These are phyloP conservation scores for Camellia granthamiana DNA, from an alignment of 148 eudicot species.

Conservation along the genomic window DNA sequence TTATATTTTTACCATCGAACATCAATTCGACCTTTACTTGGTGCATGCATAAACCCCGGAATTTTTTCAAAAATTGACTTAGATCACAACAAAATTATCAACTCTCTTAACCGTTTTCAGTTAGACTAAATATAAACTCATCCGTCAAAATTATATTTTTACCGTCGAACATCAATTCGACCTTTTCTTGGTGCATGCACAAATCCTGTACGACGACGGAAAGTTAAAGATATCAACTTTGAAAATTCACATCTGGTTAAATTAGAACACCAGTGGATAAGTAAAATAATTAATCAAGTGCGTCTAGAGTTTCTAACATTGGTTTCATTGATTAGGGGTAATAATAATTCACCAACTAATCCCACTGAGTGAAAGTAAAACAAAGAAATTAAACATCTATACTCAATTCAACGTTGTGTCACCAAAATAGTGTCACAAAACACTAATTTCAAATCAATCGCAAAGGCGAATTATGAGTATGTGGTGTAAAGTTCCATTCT, in stretches of 20 bases:
- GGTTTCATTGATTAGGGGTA: background rate
- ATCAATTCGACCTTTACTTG: too few species aligned
- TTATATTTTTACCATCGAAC: too few species aligned
- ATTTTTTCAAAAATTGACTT: too few species aligned
- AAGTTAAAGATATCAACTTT: background rate
- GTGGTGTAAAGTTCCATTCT: too few species aligned
- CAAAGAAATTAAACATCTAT: background rate
- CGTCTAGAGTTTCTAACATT: background rate
- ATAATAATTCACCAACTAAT: constrained; percentile 1
- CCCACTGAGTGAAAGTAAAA: background rate
- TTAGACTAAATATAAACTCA: too few species aligned
- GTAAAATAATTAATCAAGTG: background rate
- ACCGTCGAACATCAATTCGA: too few species aligned
- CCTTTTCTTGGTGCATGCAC: background rate
- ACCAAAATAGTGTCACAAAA: background rate
- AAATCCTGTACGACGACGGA: background rate
- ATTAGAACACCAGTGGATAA: background rate
- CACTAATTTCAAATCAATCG: too few species aligned
- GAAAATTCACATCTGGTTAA: background rate
- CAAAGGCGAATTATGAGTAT: too few species aligned
- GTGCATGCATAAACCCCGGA: too few species aligned
- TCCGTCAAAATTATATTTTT: too few species aligned
- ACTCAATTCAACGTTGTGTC: background rate
- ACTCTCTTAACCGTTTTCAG: too few species aligned
- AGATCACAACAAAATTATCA: too few species aligned